Evolutionary conservation across 805 yeast species (phyloP), one percentile per base, ranked within the genome.

Genomic region (Yarrowia phangngaensis): DNA sequence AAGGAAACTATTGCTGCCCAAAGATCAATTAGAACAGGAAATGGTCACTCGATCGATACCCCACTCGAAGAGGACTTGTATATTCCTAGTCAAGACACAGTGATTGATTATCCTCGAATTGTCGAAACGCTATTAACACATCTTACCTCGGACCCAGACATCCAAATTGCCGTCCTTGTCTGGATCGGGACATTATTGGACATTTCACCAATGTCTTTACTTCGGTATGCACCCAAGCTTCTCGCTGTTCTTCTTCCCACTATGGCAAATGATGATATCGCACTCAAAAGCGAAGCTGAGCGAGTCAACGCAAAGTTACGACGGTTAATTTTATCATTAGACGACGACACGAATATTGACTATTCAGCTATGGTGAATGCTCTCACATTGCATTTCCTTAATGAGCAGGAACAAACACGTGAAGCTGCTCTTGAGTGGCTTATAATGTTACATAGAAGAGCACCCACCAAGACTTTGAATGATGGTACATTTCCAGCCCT

Each of bases 351-450:
- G 13, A 51, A 41, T 9, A 57, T 75, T 11, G 79, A 78, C 57
- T 75, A 78, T 53, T 67, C 78, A 0, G 67, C 82, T 6, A 79
- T 87, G 1, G 79, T 88, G 30, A 79, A 80, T 51, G 80, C 82
- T 4, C 70, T 90, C 50, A 80, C 86, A 3, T 62, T 78, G 30
- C 95, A 88, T 60, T 79, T 84, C 53, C 65, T 78, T 51, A 80
- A 78, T 54, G 86, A 83, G 47, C 81, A 84, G 56, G 95, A 87
- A 53, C 78, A 80, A 20, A 84, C 96, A 0, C 74, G 92, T 52
- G 73, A 87, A 24, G 86, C 94, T 0, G 81, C 92, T 17, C 68
- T 92, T 26, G 95, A 89, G 55, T 92, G 98, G 98, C 70, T 92
- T 23, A 78, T 80, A 12, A 78, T 86, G 73, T 70, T 92, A 30